Evolutionary conservation across 192 early-diverging fungal species (phyloP), one percentile per base, ranked within the genome.

Genomic region (Thoreauomyces humboldtii): DNA sequence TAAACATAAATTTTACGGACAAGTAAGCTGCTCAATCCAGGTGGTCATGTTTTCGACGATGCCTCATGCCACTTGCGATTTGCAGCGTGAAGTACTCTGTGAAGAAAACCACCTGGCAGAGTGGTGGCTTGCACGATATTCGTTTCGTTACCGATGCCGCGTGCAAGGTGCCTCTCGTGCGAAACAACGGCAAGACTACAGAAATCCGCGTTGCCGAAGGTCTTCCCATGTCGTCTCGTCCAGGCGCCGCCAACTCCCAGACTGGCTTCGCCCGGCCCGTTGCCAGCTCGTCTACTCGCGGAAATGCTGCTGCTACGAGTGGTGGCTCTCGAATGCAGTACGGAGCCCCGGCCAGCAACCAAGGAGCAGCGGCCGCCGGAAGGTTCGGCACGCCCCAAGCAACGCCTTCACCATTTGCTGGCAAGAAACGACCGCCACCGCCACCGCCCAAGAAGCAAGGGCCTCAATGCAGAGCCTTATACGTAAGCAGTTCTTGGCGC

Each of bases 91-190:
- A 75, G 29, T 84, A 84, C 51, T 58, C 82, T 1, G 82, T 84
- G 27, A 84, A 84, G 61, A 84, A 84, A 46, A 84, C 82, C 1
- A 82, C 75, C 15, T 82, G 77, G 77, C 81, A 82, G 44, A 42
- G 65, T 14, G 81, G 81, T 32, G 81, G 81, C 7, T 47, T 46
- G n/a, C 62, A 61, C 11, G 75, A 80, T 45, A 47, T 82, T 31
- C 62, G 65, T 15, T 82, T 80, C 56, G 69, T 72, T 11, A 61
- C 71, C 4, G 81, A 82, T 64, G 25, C 55, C 7, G 45, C 34
- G 12, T 44, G 34, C 42, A 74, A 76, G 36, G 24, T 63, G 1
- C 69, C 77, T 1, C 48, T 61, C 4, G 45, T 73, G 61, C 77
- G 75, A 57, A 69, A 65, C 52, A 66, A 24, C 19, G 75, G 75